Evolutionary conservation across 108 stramenopile genomes (phyloP).

Genomic region (Cyclotella sp.): DNA sequence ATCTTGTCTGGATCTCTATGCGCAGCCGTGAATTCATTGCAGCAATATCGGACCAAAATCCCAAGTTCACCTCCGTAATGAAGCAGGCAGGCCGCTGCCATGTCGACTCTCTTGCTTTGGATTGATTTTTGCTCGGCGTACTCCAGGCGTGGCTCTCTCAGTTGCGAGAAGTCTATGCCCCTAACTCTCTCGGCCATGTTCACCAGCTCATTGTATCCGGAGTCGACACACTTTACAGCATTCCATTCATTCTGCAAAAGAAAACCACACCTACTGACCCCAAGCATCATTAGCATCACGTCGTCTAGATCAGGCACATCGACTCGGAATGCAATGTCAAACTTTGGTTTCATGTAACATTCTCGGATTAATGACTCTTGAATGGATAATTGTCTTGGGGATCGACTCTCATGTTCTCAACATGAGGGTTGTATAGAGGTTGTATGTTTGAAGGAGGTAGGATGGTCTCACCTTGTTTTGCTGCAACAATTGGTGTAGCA

Average conservation of each 20-base stretch:
- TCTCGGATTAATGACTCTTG: background rate
- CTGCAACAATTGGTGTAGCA: background rate
- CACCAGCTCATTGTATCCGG: background rate
- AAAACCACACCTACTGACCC: background rate
- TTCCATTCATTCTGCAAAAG: background rate
- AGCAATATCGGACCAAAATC: too few relatives aligned
- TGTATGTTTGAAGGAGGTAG: background rate
- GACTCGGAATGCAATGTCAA: background rate
- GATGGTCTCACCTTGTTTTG: background rate
- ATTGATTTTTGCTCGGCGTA: too few relatives aligned
- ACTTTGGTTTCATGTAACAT: background rate
- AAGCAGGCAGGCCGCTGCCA: too few relatives aligned
- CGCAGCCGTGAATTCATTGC: too few relatives aligned
- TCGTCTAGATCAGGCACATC: background rate
- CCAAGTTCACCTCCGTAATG: too few relatives aligned
- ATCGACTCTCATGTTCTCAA: background rate
- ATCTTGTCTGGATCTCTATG: too few relatives aligned
- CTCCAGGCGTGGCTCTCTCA: too few relatives aligned
- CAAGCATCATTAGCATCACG: background rate
- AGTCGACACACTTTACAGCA: background rate
- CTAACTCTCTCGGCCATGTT: background rate
- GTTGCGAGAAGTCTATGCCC: background rate
- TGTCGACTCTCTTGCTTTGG: too few relatives aligned
- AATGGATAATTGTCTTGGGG: background rate
- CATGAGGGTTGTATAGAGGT: too few relatives aligned